A percentile compares a stretch with the other conserved stretches of the same genome.
phyloP scores from a whole-genome alignment of 768 basidiomycete species.

The Trametes gibbosa region DNA sequence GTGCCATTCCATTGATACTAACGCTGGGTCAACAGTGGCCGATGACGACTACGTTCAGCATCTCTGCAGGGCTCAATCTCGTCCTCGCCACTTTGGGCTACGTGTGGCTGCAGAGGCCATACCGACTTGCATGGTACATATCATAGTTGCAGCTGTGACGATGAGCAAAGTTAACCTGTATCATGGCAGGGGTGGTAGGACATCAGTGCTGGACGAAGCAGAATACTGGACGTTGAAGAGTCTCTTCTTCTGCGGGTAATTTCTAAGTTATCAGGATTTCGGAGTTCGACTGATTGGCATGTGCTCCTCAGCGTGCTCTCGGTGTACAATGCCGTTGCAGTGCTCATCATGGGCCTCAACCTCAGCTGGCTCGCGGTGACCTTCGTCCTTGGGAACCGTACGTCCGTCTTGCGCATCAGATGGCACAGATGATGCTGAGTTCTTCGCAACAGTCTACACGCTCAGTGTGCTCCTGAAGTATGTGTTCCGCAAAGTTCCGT shows the following conservation, averaged over 20 bases:
- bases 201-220: not conserved
- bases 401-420: not conserved
- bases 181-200: not conserved
- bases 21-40: constrained; percentile 5
- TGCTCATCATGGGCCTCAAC: not conserved
- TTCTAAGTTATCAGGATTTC: not conserved
- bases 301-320: not conserved
- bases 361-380: constrained; percentile 6
- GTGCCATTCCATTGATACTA: no score
- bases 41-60: not conserved
- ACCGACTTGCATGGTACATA: not conserved
- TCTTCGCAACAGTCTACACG: constrained; percentile 5
- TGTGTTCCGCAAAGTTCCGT: not conserved
- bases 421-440: not conserved
- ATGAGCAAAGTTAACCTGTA: no score
- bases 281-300: not conserved
- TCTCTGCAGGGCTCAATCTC: not conserved
- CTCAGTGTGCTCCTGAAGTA: constrained; percentile 16
- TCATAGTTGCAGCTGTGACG: no score
- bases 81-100: not conserved
- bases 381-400: constrained; percentile 13
- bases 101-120: constrained; percentile 8
- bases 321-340: not conserved
- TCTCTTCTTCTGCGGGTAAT: constrained; percentile 7
- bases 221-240: constrained; percentile 14